Base-by-base conservation (phyloP, 2,329 filamentous ascomycete species). In the Aspergillus sp. region DNA sequence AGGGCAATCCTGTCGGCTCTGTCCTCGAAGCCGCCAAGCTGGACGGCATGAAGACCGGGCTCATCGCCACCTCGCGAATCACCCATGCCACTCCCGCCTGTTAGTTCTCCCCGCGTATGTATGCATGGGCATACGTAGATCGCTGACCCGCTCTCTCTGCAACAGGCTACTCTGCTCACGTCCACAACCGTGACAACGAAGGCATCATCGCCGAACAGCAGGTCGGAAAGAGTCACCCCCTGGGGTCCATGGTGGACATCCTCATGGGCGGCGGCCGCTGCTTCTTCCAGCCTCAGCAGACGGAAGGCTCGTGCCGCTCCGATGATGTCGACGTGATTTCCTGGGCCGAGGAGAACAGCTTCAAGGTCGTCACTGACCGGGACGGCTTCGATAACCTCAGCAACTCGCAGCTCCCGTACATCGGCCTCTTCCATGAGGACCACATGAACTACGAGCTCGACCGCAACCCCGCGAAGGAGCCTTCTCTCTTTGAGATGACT, bases 251-350 rank as follows among this genome's bases (percentile, higher is more conserved):
- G 28, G 34, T 36, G 15, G 34, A 36, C 7, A 14, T 36, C 13
- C 29, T 36, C 13, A 29, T 36, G 6, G 34, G 34, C n/a, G 34
- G 34, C 13, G 34, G 34, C 24, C 34, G 34, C 24, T 36, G 34
- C 29, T 28, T 32, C 29, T 36, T 36, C 29, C n/a, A 14, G 15
- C 29, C 34, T 11, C 26, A 25, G 4, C 22, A 5, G n/a, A 28
- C 24, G 5, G 29, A 36, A 16, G 29, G 29, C 10, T 36, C 34
- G 8, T 36, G 34, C 11, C 34, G 34, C 24, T 6, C 28, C 4
- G 34, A 36, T 12, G 24, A 36, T 12, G 14, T 36, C n/a, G 29
- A 26, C 17, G 15, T 34, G 24, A 25, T 22, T 5, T 22, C 19
- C 10, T 22, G 19, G 19, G 32, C 32, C 6, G 26, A 25, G 12